Base-by-base conservation (phyloP, 352 stramenopile species). In the Peronospora belbahrii region DNA sequence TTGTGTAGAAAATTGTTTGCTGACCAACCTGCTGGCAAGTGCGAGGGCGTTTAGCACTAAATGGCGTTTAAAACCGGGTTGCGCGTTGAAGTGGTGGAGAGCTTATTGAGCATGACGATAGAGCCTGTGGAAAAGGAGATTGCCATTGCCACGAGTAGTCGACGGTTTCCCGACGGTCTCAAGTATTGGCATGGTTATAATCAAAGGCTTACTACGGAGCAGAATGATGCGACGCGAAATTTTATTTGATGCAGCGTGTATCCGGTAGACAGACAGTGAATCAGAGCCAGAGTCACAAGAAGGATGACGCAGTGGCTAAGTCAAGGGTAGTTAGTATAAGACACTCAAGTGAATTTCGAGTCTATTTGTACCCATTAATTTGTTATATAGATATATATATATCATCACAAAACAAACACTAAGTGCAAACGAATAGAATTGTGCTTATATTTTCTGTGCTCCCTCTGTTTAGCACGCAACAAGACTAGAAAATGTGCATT, bases 301-400 rank as follows among this genome's bases (percentile, higher is more conserved):
- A 44, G 13, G 7, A 34, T 3, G 18, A 48, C 18, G 28, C 24
- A 43, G 20, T 22, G 27, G 27, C n/a, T n/a, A n/a, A n/a, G n/a
- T n/a, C n/a, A 11, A 23, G 13, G 52, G 79, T 96, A 81, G 62
- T 73, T 64, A 53, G 80, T 80, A 45, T n/a, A n/a, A n/a, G n/a
- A n/a, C n/a, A n/a, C n/a, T n/a, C n/a, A 97, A 95, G 33, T 82
- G n/a, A 82, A 4, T 77, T 70, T 2, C 90, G 89, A 10, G 95
- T 64, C 90, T 77, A 73, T 98, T 93, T 24, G 88, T 85, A 23
- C 78, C 89, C 60, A 98, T 89, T 68, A 98, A 7, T 27, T 7
- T 27, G 7, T 27, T 7, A 27, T 27, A 7, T 27, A 7, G 23
- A 8, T 27, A 27, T 7, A 8, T 27, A 27, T 27, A n/a, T n/a